Percentiles rank a stretch among this genome's conserved stretches.
phyloP scores from a whole-genome alignment of 1,139 yeast species.

The Lodderomyces pseudojiufengensis region DNA sequence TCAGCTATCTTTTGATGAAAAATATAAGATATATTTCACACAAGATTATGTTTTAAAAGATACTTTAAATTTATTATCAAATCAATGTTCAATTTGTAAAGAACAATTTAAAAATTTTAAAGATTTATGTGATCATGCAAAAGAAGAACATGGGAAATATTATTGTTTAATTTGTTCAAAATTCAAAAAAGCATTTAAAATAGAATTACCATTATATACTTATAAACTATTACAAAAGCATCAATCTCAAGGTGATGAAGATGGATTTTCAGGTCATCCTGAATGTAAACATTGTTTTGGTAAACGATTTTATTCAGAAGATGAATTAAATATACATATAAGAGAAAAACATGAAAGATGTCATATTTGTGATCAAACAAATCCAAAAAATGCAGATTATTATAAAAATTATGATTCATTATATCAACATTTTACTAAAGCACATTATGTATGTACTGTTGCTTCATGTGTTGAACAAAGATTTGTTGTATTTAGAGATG shows the following conservation, averaged over 20 bases:
- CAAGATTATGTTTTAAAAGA: slow-evolving; percentile 36
- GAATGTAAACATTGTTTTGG: slow-evolving; percentile 78
- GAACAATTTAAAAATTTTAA: slow-evolving; percentile 46
- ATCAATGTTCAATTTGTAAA: slow-evolving; percentile 56
- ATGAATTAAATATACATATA: slow-evolving; percentile 79
- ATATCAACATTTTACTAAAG: slow-evolving; percentile 66
- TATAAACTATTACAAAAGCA: slow-evolving; percentile 65
- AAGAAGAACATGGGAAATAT: slow-evolving; percentile 54
- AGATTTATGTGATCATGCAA: slow-evolving; percentile 62
- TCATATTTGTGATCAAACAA: slow-evolving; percentile 77
- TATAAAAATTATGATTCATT: slow-evolving; percentile 73
- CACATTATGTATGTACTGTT: slow-evolving; percentile 79
- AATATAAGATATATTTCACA: slow-evolving; percentile 52
- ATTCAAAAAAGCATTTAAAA: slow-evolving; percentile 72
- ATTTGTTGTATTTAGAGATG: slow-evolving; percentile 88
- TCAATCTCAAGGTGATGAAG: slow-evolving; percentile 62
- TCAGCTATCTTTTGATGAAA: slow-evolving; percentile 49
- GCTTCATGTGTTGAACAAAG: slow-evolving; percentile 82
- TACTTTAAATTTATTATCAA: slow-evolving; percentile 51
- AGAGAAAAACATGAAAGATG: slow-evolving; percentile 86
- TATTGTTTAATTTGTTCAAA: slow-evolving; percentile 75
- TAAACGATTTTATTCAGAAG: slow-evolving; percentile 79
- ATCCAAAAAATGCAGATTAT: slow-evolving; percentile 66
- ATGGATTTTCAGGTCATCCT: slow-evolving; percentile 89
- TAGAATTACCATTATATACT: slow-evolving; percentile 63